Base-by-base conservation (phyloP, 2,329 filamentous ascomycete species). In the Alternaria ventricosa region DNA sequence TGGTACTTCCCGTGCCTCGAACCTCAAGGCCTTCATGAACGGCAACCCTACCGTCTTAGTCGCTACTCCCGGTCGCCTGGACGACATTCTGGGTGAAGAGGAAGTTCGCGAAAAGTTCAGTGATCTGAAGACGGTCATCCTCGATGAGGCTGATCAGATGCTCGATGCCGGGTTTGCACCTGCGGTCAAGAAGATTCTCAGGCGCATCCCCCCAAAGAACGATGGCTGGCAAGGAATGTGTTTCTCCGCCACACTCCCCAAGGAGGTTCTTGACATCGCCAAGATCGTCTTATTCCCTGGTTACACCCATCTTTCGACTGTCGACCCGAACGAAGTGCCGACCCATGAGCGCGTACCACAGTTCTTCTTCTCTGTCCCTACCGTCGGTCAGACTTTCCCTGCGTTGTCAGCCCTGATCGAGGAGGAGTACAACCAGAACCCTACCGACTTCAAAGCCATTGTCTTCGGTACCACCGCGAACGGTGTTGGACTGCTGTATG, bases 91-190 rank as follows among this genome's bases (percentile, higher is more conserved):
- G 5, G 81, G 76, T 27, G 78, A 80, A 54, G 74, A 83, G 25
- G 76, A 82, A 27, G 81, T 83, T 4, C 82, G 82, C 7, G 75
- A 83, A 54, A 83, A 81, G 64, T 80, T 87, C 65, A 71, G 77
- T 6, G 78, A 84, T 62, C 69, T 83, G 22, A 78, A 78, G 49
- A 81, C 82, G n/a, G 71, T 84, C n/a, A 79, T 84, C 23, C 74
- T 83, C 3, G 81, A 84, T 36, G 77, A 78, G 55, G 78, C 77
- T 20, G 82, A 85, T 56, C 78, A 82, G 55, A 84, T 84, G 64
- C 79, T 87, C 20, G 82, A 87, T 44, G 76, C 83, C 55, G 86
- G 87, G 23, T 88, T 88, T 67, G 78, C 86, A 25, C 81, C 82
- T 11, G 85, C 84, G 22, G 82, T 88, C 59, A 84, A 83, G 68